phyloP scores from a whole-genome alignment of 306 rosid genomes.

The Canavalia gladiata region DNA sequence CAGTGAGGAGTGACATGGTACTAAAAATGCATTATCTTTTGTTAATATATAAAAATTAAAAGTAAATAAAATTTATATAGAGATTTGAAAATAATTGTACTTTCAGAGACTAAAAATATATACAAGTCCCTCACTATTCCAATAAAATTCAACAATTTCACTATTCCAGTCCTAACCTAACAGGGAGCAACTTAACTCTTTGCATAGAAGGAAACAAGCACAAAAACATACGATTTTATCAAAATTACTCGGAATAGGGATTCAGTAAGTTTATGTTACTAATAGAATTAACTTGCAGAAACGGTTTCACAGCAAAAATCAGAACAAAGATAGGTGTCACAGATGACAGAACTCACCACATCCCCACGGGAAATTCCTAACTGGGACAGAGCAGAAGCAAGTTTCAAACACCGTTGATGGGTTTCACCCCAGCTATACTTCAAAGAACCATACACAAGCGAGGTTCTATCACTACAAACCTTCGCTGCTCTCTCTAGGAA shows the following conservation, averaged over 20 bases:
- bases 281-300: background rate
- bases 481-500: slow-evolving; percentile 85
- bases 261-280: no score
- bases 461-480: slow-evolving; percentile 64
- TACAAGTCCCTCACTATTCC: background rate
- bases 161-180: background rate
- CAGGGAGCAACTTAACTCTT: background rate
- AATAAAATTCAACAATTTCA: background rate
- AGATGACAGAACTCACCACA: slow-evolving; percentile 59
- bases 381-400: slow-evolving; percentile 76
- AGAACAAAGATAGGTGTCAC: background rate
- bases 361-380: slow-evolving; percentile 79
- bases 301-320: background rate
- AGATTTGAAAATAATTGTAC: no score
- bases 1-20: no score
- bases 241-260: background rate
- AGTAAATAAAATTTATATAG: no score
- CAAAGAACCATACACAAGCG: slow-evolving; percentile 68
- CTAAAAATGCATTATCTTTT: no score
- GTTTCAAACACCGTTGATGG: slow-evolving; percentile 68
- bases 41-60: no score
- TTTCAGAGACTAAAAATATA: no score
- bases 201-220: background rate
- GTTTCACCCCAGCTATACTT: slow-evolving; percentile 75
- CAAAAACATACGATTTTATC: background rate